Conservation (phyloP, 768 basidiomycete species). For the Coprinopsis cinerea region DNA sequence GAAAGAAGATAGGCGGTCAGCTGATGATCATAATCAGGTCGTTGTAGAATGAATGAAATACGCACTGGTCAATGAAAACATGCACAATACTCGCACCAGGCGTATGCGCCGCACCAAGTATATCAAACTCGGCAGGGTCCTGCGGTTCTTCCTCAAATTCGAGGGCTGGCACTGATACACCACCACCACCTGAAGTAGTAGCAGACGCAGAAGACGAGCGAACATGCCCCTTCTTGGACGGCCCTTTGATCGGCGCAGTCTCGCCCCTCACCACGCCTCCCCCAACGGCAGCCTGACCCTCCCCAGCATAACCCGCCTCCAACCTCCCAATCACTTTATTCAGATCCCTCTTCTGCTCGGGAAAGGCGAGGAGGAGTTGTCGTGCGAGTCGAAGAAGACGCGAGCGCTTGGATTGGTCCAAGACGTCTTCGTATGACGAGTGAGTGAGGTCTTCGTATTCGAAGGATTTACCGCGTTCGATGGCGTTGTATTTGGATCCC, state of each 20-base stretch:
- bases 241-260: too few relatives aligned
- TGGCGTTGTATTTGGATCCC: too few relatives aligned
- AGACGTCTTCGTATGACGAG: background rate
- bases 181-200: too few relatives aligned
- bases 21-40: slow-evolving; percentile 15
- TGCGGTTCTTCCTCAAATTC: slow-evolving; percentile 15
- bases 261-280: too few relatives aligned
- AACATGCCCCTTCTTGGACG: too few relatives aligned
- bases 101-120: slow-evolving; percentile 24
- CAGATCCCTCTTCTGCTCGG: slow-evolving; percentile 36
- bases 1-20: slow-evolving; percentile 38
- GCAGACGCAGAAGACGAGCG: background rate
- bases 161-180: slow-evolving; percentile 1
- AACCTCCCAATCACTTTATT: slow-evolving; percentile 20
- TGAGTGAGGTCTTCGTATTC: slow-evolving; percentile 2
- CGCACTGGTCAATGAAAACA: slow-evolving; percentile 58
- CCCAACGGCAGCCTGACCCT: too few relatives aligned
- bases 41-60: slow-evolving; percentile 14
- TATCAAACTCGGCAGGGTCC: slow-evolving; percentile 27
- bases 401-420: slow-evolving; percentile 24
- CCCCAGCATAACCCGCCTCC: slow-evolving; percentile 14
- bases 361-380: slow-evolving; percentile 51
- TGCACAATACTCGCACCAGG: slow-evolving; percentile 33
- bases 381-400: slow-evolving; percentile 51
- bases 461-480: background rate